Conservation (phyloP, 371 early-diverging fungal species). For the Dinochytrium kinnereticum region DNA sequence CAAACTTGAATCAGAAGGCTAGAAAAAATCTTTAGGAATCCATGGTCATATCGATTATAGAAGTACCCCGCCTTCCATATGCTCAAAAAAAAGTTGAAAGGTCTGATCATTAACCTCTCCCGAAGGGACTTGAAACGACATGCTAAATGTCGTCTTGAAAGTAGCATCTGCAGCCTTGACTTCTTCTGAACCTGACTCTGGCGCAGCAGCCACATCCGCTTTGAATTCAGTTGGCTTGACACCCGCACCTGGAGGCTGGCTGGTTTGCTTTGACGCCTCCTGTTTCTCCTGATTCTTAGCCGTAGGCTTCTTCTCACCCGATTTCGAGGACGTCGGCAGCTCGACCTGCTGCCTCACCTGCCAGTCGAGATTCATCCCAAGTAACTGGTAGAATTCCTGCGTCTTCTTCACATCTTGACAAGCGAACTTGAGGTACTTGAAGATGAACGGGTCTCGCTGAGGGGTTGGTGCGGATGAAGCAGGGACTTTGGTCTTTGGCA, state of each 20-base stretch:
- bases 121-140: conserved; percentile 13
- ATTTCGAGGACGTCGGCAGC: background rate
- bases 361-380: conserved; percentile 59
- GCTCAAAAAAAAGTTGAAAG: conserved; percentile 12
- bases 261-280: conserved; percentile 6
- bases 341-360: conserved; percentile 33
- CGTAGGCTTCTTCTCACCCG: conserved; percentile 5
- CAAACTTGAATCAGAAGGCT: no score
- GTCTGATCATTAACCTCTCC: background rate
- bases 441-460: conserved; percentile 42
- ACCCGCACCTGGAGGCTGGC: background rate
- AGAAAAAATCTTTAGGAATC: background rate
- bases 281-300: conserved; percentile 14
- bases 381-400: conserved; percentile 52
- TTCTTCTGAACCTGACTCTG: background rate
- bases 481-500: background rate
- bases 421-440: conserved; percentile 48
- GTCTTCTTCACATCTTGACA: conserved; percentile 47
- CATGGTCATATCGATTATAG: background rate
- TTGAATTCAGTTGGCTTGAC: background rate
- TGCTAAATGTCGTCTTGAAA: conserved; percentile 8
- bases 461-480: background rate
- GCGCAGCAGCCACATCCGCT: conserved; percentile 14
- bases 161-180: background rate
- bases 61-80: background rate